Percentiles rank a stretch among this genome's conserved stretches.
phyloP scores from a whole-genome alignment of 2,329 filamentous ascomycete species.

The Boeremia lycopersici region DNA sequence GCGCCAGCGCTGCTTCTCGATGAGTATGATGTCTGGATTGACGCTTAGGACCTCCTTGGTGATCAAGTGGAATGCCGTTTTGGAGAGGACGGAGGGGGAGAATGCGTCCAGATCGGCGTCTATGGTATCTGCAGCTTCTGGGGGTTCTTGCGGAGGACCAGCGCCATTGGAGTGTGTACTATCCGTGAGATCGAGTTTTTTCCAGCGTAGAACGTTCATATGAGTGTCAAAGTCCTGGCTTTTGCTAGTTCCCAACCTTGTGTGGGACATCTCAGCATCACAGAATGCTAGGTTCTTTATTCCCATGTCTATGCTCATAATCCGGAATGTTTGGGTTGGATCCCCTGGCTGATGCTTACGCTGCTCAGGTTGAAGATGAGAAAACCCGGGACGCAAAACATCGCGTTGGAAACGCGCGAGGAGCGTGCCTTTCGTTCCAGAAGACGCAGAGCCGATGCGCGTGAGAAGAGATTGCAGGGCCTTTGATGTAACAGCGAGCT shows the following conservation, averaged over 20 bases:
- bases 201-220: slow-evolving; percentile 40
- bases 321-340: slow-evolving; percentile 40
- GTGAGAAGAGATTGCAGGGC: slow-evolving; percentile 65
- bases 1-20: slow-evolving; percentile 70
- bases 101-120: slow-evolving; percentile 50
- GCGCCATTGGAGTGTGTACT: neutral
- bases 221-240: slow-evolving; percentile 6
- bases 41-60: slow-evolving; percentile 56
- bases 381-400: slow-evolving; percentile 23
- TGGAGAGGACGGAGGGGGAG: slow-evolving; percentile 60
- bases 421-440: slow-evolving; percentile 66
- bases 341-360: slow-evolving; percentile 27
- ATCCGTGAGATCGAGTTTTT: slow-evolving; percentile 37
- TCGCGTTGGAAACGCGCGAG: slow-evolving; percentile 56
- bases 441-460: slow-evolving; percentile 63
- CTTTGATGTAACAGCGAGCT: slow-evolving; percentile 49
- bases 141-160: neutral
- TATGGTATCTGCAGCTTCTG: neutral
- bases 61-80: slow-evolving; percentile 62
- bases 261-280: slow-evolving; percentile 55
- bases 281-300: slow-evolving; percentile 81
- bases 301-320: slow-evolving; percentile 84
- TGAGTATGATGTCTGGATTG: slow-evolving; percentile 71
- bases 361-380: neutral
- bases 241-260: neutral